phyloP scores from a whole-genome alignment of 2,329 filamentous ascomycete genomes.

The Neofusicoccum sp. region DNA sequence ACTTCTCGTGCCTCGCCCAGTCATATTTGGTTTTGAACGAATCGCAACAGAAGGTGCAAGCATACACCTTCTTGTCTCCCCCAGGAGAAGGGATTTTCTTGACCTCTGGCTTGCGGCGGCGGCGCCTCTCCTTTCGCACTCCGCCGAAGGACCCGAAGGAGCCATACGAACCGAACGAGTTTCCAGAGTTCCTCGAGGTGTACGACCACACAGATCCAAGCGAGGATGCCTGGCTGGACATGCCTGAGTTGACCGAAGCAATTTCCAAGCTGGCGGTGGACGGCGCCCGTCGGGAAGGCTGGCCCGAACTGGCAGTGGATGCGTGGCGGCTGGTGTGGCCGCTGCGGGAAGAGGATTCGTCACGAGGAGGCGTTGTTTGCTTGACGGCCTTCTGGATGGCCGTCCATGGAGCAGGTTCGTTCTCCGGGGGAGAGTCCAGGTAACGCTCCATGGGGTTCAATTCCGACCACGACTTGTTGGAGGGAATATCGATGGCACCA shows the following conservation, averaged over 20 bases:
- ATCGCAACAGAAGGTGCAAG: slow-evolving; percentile 42
- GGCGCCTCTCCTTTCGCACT: slow-evolving; percentile 56
- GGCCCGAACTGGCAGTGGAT: slow-evolving; percentile 48
- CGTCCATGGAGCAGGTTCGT: slow-evolving; percentile 64
- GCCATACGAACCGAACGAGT: slow-evolving; percentile 38
- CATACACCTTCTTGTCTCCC: slow-evolving; percentile 25
- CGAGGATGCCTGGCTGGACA: slow-evolving; percentile 48
- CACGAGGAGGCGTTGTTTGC: slow-evolving; percentile 31
- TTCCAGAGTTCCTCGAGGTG: slow-evolving; percentile 58
- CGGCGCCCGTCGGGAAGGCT: slow-evolving; percentile 52
- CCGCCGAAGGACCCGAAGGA: slow-evolving; percentile 29
- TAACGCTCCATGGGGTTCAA: slow-evolving; percentile 68
- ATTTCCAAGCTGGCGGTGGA: slow-evolving; percentile 57
- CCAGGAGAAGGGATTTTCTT: slow-evolving; percentile 3
- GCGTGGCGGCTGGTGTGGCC: slow-evolving; percentile 44
- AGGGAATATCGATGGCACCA: slow-evolving; percentile 72
- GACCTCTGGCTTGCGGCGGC: slow-evolving; percentile 45
- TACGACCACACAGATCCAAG: slow-evolving; percentile 58
- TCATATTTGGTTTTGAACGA: slow-evolving; percentile 42
- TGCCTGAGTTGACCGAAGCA: slow-evolving; percentile 49
- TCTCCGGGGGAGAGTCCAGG: slow-evolving; percentile 66
- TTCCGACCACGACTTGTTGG: slow-evolving; percentile 56
- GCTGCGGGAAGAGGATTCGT: slow-evolving; percentile 35
- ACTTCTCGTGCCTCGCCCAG: slow-evolving; percentile 42
- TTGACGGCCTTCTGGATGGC: slow-evolving; percentile 63